Percentiles rank a stretch among this genome's conserved stretches.
Evolutionary conservation across 2,329 filamentous ascomycete genomes (phyloP).

Genomic region (Botrytis paeoniae): DNA sequence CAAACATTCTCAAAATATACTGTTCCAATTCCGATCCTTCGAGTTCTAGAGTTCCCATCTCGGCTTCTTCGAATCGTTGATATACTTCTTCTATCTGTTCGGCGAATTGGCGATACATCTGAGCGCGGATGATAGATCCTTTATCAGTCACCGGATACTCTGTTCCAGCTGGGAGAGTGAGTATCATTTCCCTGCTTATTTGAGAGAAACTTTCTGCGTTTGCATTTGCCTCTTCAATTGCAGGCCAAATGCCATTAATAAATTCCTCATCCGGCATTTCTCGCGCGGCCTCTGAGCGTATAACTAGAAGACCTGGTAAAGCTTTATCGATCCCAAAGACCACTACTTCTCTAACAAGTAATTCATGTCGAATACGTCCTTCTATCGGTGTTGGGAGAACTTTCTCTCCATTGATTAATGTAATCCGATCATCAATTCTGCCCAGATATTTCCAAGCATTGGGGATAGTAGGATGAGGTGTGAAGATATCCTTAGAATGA

Average conservation of each 20-base stretch:
- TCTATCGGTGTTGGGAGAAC: constrained; percentile 33
- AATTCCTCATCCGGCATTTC: constrained; percentile 44
- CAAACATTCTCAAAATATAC: constrained; percentile 33
- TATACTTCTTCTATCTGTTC: constrained; percentile 44
- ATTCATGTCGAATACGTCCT: constrained; percentile 49
- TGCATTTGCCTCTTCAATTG: constrained; percentile 50
- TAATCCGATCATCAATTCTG: too few relatives aligned
- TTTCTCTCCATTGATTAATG: too few relatives aligned
- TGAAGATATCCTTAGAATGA: too few relatives aligned
- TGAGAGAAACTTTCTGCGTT: constrained; percentile 49
- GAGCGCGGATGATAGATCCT: constrained; percentile 50
- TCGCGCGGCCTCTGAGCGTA: constrained; percentile 45
- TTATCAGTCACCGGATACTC: constrained; percentile 51
- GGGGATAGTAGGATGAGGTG: too few relatives aligned
- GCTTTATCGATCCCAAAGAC: constrained; percentile 39
- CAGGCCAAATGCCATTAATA: constrained; percentile 47
- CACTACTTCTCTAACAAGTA: constrained; percentile 28
- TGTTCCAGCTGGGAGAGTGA: constrained; percentile 44
- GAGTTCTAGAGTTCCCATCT: constrained; percentile 24
- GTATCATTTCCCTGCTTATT: constrained; percentile 51
- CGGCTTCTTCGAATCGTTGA: constrained; percentile 31
- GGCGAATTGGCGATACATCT: constrained; percentile 46
- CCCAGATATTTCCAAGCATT: too few relatives aligned
- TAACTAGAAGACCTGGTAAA: constrained; percentile 51
- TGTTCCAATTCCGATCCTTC: constrained; percentile 35